Base-by-base conservation (phyloP, 345 rosid genomes). In the Trapa bicornis region DNA sequence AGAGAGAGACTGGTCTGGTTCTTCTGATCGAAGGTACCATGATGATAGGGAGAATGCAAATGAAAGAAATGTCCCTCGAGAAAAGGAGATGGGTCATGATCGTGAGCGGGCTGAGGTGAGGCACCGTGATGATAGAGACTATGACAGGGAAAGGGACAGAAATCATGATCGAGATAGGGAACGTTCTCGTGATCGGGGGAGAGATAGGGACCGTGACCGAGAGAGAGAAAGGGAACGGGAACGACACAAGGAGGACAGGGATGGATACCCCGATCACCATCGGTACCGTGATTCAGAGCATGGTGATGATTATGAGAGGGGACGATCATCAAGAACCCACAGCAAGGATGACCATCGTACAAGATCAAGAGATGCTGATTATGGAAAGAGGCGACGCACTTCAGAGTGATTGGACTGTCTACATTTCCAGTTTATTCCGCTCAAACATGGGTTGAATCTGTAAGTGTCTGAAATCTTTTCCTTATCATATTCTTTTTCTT, bases 1-100 rank as follows among this genome's bases (percentile, higher is more conserved):
- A n/a, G 90, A 87, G 70, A 81, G 84, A 73, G 92, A 87, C 70
- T 85, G 90, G 87, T 84, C 87, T 72, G 88, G 88, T 63, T 75
- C 89, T 15, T 87, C 96, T 69, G 89, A 87, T 58, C 79, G 88
- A 78, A 83, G 81, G 75, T 80, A 83, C 71, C 87, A 76, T 52
- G 96, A 89, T 66, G 89, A 89, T 65, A 89, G 84, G 72, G 92
- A 82, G 38, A 67, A 73, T 38, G 85, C 83, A 29, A 73, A 76
- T 72, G 91, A 84, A 14, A 81, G 84, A 72, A 85, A 81, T 56
- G 62, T 78, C 67, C 83, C 89, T 11, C 82, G 87, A 72, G 92
- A 88, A 67, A 82, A 80, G 71, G 92, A 86, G 67, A 43, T 54
- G 38, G 86, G 81, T 58, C 86, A 71, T 73, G 92, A 82, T 68